Conservation (phyloP, 352 stramenopile species). For the Phytopythium kandeliae region DNA sequence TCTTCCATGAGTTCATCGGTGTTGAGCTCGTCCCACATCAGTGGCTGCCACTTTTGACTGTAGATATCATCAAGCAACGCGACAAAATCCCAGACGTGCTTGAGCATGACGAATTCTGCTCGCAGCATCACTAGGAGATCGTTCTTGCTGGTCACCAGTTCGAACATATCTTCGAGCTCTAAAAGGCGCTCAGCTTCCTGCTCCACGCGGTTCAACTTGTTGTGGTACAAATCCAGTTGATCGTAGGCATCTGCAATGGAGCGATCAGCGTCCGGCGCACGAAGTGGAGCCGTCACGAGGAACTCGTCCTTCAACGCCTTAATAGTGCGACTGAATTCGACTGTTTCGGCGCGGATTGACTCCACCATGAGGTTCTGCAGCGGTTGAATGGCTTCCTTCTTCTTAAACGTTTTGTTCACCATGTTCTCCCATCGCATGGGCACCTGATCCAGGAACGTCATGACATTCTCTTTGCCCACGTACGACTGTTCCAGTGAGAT, state of each 20-base stretch:
- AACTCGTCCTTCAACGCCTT: conserved; percentile 66
- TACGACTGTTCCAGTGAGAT: conserved; percentile 89
- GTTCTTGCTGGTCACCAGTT: conserved; percentile 80
- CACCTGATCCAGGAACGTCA: conserved; percentile 84
- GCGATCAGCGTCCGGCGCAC: conserved; percentile 15
- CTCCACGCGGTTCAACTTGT: conserved; percentile 75
- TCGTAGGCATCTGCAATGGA: conserved; percentile 74
- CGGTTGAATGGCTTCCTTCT: conserved; percentile 89
- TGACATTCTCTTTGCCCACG: conserved; percentile 75
- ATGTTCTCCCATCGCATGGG: conserved; percentile 89
- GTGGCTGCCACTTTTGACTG: conserved; percentile 75
- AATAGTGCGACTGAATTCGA: conserved; percentile 70
- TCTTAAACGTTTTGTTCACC: conserved; percentile 92
- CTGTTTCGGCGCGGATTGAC: conserved; percentile 63
- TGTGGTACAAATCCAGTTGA: conserved; percentile 83
- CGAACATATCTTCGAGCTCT: conserved; percentile 95
- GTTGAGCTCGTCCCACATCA: conserved; percentile 87
- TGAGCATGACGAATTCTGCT: conserved; percentile 86
- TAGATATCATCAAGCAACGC: conserved; percentile 76
- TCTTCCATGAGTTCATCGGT: conserved; percentile 86
- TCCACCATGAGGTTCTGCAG: conserved; percentile 88
- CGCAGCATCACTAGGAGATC: conserved; percentile 79
- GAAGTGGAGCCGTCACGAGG: conserved; percentile 44
- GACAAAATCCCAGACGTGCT: conserved; percentile 93
- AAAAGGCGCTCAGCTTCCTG: conserved; percentile 74